These are phyloP conservation scores for Pinus albicaulis DNA, from an alignment of 75 land plant genomes.

Conservation along the genomic window DNA sequence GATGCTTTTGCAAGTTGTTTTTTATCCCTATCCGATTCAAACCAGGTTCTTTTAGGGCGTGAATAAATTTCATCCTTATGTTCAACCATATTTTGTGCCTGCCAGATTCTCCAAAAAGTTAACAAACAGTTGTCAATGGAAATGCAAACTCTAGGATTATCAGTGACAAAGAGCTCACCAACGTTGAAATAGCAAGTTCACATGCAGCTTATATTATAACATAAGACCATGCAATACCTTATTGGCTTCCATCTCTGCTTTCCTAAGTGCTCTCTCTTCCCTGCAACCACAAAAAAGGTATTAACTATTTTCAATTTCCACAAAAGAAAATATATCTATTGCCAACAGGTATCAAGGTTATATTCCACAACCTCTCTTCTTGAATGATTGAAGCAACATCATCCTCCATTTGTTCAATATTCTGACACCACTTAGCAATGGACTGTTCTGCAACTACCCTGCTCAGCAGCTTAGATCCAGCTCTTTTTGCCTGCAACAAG, in stretches of 20 bases:
- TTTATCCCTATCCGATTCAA: slow-evolving; percentile 76
- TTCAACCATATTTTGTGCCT: slow-evolving; percentile 98
- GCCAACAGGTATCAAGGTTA: slow-evolving; percentile 3
- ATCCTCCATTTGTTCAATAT: slow-evolving; percentile 86
- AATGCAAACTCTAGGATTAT: background rate
- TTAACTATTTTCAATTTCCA: background rate
- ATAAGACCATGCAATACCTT: slow-evolving; percentile 46
- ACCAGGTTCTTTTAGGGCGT: slow-evolving; percentile 95
- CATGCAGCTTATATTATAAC: background rate
- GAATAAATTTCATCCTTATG: slow-evolving; percentile 86
- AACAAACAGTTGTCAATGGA: background rate
- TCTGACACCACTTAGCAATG: slow-evolving; percentile 70
- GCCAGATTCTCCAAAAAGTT: slow-evolving; percentile 8
- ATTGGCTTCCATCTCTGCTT: slow-evolving; percentile 98
- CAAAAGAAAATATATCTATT: background rate
- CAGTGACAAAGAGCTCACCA: background rate
- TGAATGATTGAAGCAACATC: slow-evolving; percentile 66
- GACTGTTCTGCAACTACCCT: slow-evolving; percentile 78
- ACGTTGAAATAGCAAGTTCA: background rate
- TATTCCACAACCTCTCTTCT: slow-evolving; percentile 67
- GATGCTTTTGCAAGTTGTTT: slow-evolving; percentile 56
- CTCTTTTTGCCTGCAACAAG: slow-evolving; percentile 65
- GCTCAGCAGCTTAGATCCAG: slow-evolving; percentile 76
- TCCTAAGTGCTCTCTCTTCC: slow-evolving; percentile 82
- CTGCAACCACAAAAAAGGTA: slow-evolving; percentile 33